Evolutionary conservation across 768 basidiomycete species (phyloP), one percentile per base, ranked within the genome.

Genomic region (Podaxis pistillaris): DNA sequence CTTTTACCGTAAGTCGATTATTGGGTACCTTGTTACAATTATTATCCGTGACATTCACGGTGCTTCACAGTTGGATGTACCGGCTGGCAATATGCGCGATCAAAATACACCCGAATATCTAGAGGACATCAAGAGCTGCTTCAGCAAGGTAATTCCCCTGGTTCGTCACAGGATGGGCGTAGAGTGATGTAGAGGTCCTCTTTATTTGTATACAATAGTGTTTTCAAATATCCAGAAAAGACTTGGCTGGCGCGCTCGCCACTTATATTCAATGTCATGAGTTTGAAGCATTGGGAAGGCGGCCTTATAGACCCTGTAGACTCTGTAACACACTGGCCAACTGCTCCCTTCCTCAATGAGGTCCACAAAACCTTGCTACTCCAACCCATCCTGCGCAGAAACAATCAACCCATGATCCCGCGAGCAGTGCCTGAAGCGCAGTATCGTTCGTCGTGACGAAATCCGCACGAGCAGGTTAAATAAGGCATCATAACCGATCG

Each of bases 401-500:
- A 93, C 78, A 19, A 98, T 86, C 70, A 98, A 72, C 2, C 86
- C 86, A 66, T 99, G 97, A 73, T 98, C 97, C 68, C 85, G 83
- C 88, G 56, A 98, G 76, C 30, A 96, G 78, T 6, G 92, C 84
- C 47, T 90, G 82, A 69, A 96, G 79, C 40, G 94, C 86, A 3
- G 89, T 90, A 67, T 96, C 94, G 71, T 87, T 94, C 44, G 91
- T 89, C 8, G 95, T 94, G 53, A 98, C 85, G 67, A 98, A 96
- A 50, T 50, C 26, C 3, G 12, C 15, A 58, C 90, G 77, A 6
- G 93, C 92, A 15, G 83, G 60, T 81, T 85, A 74, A 93, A 94
- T 12, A 95, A 73, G 7, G 82, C 80, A 64, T 89, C 85, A 65
- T 89, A 88, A 26, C 78, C 79, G 63, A 87, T 80, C 55, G 85